Evolutionary conservation across 805 yeast species (phyloP).

Genomic region (Yarrowia sp.): DNA sequence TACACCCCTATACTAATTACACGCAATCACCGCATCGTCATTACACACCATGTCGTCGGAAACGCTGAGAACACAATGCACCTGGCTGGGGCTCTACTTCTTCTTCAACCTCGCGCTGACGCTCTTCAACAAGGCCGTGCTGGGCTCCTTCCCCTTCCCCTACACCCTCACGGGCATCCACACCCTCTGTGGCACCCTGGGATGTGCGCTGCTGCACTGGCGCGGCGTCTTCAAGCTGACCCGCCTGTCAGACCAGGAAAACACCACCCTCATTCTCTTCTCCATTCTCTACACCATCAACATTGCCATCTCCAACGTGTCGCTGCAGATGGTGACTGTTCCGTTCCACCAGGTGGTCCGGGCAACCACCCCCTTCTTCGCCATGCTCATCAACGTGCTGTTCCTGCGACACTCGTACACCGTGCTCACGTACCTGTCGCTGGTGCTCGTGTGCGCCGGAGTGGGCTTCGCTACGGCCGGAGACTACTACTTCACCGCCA

Average conservation of each 20-base stretch:
- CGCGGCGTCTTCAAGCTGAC: constrained; percentile 45
- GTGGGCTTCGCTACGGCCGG: constrained; percentile 47
- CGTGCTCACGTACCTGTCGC: constrained; percentile 45
- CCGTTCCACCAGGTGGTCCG: constrained; percentile 48
- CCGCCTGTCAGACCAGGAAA: constrained; percentile 44
- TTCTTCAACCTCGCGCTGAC: constrained; percentile 47
- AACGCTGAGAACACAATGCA: constrained; percentile 36
- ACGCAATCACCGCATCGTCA: not conserved
- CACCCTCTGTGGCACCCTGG: constrained; percentile 45
- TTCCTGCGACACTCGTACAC: constrained; percentile 45
- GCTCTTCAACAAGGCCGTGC: constrained; percentile 46
- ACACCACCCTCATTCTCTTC: constrained; percentile 44
- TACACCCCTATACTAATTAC: not conserved
- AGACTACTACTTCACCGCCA: constrained; percentile 46
- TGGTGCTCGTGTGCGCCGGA: constrained; percentile 46
- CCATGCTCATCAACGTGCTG: constrained; percentile 45
- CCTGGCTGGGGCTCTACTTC: constrained; percentile 46
- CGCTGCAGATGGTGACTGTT: constrained; percentile 46
- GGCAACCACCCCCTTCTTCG: constrained; percentile 47
- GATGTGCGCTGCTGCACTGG: constrained; percentile 44
- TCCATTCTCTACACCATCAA: constrained; percentile 47
- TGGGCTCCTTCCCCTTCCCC: constrained; percentile 47
- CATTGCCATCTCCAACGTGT: constrained; percentile 47
- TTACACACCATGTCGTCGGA: constrained; percentile 7
- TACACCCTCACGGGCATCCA: constrained; percentile 47